Base-by-base conservation (phyloP, 2,329 filamentous ascomycete genomes). In the Tympanopsis confertula region DNA sequence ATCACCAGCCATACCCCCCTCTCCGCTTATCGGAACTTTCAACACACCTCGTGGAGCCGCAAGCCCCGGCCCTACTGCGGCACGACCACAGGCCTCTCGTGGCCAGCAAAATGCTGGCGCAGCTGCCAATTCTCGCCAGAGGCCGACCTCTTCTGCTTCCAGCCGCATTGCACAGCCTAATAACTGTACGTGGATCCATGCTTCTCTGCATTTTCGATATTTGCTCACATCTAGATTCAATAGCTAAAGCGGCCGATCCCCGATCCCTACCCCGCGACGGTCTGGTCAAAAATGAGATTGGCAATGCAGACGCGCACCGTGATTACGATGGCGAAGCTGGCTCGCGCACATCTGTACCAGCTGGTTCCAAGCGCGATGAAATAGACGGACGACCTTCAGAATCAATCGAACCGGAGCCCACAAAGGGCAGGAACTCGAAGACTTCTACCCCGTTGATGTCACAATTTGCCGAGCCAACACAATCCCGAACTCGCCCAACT, bases 11-110 rank as follows among this genome's bases (percentile, higher is more conserved):
- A 57, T 45, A 59, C 51, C 49, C n/a, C 68, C 71, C 4, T 74
- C 74, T 3, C 70, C 72, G 37, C 54, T 72, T 24, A 56, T 67
- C 5, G 59, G 66, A n/a, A 63, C 61, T 5, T 66, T 70, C 39
- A 33, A 13, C 15, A 15, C 15, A 15, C 57, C 60, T 10, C 12
- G 30, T n/a, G n/a, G n/a, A 13, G 15, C 7, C 7, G 15, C 30
- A 7, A 33, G 30, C 17, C 30, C 30, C 15, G 30, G 7, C 10
- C 15, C 30, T 33, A 18, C 12, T 13, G 15, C 30, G 15, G 15
- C 10, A 12, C 30, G 30, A 18, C 30, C 30, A 33, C 30, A 33
- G 15, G 10, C 30, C 7, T 33, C 30, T 33, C 30, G 30, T 33
- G 30, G 10, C 10, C 30, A 10, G 15, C 30, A 33, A 18, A 33